These are phyloP conservation scores for Xylaria sp. DNA, from an alignment of 2,329 filamentous ascomycete genomes.

Conservation along the genomic window DNA sequence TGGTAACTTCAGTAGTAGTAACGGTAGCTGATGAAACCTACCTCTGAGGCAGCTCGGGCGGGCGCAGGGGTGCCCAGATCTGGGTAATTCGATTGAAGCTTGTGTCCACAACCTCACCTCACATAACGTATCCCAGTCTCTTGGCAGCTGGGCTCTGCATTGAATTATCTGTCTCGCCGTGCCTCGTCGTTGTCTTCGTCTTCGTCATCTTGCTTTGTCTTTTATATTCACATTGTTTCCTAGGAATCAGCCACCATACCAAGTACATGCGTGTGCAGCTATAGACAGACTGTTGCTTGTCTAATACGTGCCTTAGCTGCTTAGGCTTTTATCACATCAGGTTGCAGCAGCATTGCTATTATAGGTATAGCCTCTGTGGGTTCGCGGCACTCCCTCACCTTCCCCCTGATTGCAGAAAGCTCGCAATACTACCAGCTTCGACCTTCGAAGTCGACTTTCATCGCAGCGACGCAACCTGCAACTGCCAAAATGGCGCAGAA, in stretches of 20 bases:
- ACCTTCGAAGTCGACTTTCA: background rate
- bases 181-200: background rate
- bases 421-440: background rate
- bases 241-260: background rate
- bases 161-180: background rate
- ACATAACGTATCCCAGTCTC: too few species aligned
- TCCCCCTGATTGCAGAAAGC: conserved; percentile 11
- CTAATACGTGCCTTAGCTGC: background rate
- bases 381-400: background rate
- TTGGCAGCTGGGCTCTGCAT: too few species aligned
- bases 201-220: background rate
- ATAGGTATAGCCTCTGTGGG: too few species aligned
- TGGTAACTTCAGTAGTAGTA: too few species aligned
- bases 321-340: too few species aligned
- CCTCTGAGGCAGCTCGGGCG: too few species aligned
- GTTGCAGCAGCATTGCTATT: too few species aligned
- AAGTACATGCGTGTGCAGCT: too few species aligned
- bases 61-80: too few species aligned
- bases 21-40: too few species aligned
- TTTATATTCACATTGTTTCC: background rate
- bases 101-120: too few species aligned
- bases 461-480: conserved; percentile 2
- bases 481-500: conserved; percentile 64
- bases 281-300: background rate
- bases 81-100: too few species aligned